Conservation (phyloP, 768 basidiomycete genomes). For the Boletus eberwhitei region DNA sequence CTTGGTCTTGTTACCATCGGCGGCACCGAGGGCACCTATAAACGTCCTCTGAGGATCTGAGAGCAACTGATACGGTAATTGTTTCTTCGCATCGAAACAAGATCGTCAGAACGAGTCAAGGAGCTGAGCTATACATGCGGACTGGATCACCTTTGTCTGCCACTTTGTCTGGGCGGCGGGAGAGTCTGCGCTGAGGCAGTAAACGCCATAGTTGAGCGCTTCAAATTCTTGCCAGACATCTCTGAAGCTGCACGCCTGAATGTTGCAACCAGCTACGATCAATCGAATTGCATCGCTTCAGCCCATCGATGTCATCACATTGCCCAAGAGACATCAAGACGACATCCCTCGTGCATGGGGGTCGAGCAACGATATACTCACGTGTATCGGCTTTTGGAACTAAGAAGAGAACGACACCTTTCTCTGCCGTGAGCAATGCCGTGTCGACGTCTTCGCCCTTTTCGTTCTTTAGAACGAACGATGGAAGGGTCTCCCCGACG, state of each 20-base stretch:
- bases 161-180: slow-evolving; percentile 75
- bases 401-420: slow-evolving; percentile 78
- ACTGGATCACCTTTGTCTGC: slow-evolving; percentile 69
- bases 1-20: slow-evolving; percentile 76
- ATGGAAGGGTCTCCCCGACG: slow-evolving; percentile 73
- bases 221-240: slow-evolving; percentile 79
- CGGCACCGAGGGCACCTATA: slow-evolving; percentile 80
- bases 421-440: slow-evolving; percentile 56
- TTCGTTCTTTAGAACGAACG: slow-evolving; percentile 78
- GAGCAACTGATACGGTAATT: slow-evolving; percentile 79
- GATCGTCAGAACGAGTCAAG: slow-evolving; percentile 1
- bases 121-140: neutral
- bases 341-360: neutral
- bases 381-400: slow-evolving; percentile 86
- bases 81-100: slow-evolving; percentile 50
- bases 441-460: slow-evolving; percentile 77
- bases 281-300: slow-evolving; percentile 1
- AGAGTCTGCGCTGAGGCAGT: slow-evolving; percentile 80
- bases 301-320: neutral
- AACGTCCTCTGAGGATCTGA: slow-evolving; percentile 85
- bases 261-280: slow-evolving; percentile 78
- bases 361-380: slow-evolving; percentile 35
- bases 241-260: slow-evolving; percentile 88
- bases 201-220: slow-evolving; percentile 61
- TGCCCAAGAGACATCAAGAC: neutral